Evolutionary conservation across 2,329 filamentous ascomycete genomes (phyloP), one percentile per base, ranked within the genome.

Genomic region (Botrytis aclada): DNA sequence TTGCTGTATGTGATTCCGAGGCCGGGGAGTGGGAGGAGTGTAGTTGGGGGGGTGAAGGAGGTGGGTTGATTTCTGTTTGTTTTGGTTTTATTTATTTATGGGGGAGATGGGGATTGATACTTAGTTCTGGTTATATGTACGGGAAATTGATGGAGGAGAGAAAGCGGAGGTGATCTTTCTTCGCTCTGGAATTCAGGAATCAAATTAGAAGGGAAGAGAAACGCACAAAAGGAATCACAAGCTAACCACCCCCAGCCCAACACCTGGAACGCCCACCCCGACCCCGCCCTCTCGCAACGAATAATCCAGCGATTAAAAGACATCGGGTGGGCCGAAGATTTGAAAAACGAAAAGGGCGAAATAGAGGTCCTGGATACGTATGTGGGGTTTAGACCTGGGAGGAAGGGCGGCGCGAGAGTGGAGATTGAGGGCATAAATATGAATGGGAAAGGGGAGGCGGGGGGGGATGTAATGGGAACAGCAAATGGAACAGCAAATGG

Each of bases 11-110:
- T 83, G 45, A 82, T 86, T 63, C 83, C 84, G 8, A 80, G 84
- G 20, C 81, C 82, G 0, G 82, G 82, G 4, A 81, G 80, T 20
- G 80, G 80, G 25, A 83, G 78, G 3, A 85, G 82, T n/a, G 81
- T 86, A 47, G 75, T 86, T 12, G 84, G 84, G 4, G 84, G 84
- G 2, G 84, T 82, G 65, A 85, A 84, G 77, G 80, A 84, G 75
- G 79, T 74, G 1, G 4, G 45, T n/a, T 51, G 45, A n/a, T 51
- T 25, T 51, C 45, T 80, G 80, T 37, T 61, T 80, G 80, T 37
- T 61, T 29, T 78, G n/a, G 20, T 32, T 67, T 84, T 5, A 6
- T 56, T 56, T 56, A 18, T 8, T 4, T 29, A 22, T 7, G 18
- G 54, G n/a, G n/a, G 16, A 29, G 16, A 10, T 32, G n/a, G 54